Evolutionary conservation across 352 stramenopile genomes (phyloP).

Genomic region (Thalassiosira mediterranea): DNA sequence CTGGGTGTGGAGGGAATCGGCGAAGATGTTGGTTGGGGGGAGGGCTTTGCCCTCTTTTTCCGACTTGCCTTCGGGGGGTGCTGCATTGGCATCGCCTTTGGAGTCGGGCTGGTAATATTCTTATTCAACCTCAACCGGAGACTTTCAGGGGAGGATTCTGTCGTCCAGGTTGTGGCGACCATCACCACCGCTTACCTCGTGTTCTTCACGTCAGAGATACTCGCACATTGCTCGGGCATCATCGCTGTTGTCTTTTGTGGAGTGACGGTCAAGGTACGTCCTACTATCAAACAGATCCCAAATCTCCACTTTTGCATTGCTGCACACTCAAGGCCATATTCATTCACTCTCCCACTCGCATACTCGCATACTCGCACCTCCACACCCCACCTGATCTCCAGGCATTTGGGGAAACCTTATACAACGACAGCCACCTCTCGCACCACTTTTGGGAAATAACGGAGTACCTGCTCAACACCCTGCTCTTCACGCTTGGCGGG

Average conservation of each 20-base stretch:
- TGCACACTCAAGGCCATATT: too few species aligned
- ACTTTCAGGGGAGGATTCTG: constrained; percentile 69
- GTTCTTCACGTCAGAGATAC: constrained; percentile 75
- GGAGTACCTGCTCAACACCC: constrained; percentile 80
- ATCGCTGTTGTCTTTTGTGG: constrained; percentile 75
- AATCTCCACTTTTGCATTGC: too few species aligned
- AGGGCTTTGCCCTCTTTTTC: constrained; percentile 73
- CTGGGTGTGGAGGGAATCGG: constrained; percentile 53
- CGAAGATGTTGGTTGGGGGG: constrained; percentile 40
- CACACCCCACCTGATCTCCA: constrained; percentile 1
- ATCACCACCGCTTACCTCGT: constrained; percentile 74
- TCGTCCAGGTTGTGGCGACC: constrained; percentile 74
- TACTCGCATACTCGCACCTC: too few species aligned
- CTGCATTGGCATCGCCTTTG: constrained; percentile 76
- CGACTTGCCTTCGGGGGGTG: constrained; percentile 69
- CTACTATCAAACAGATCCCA: too few species aligned
- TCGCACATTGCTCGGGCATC: constrained; percentile 65
- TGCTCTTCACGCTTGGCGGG: constrained; percentile 78
- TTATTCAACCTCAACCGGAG: constrained; percentile 58
- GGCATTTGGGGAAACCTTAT: constrained; percentile 44
- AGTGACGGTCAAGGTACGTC: constrained; percentile 61
- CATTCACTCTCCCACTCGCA: too few species aligned
- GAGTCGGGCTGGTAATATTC: constrained; percentile 55
- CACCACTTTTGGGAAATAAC: constrained; percentile 73
- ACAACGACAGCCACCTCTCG: constrained; percentile 71